Evolutionary conservation across 2,329 filamentous ascomycete genomes (phyloP), one percentile per base, ranked within the genome.

Genomic region (Phoma sp.): DNA sequence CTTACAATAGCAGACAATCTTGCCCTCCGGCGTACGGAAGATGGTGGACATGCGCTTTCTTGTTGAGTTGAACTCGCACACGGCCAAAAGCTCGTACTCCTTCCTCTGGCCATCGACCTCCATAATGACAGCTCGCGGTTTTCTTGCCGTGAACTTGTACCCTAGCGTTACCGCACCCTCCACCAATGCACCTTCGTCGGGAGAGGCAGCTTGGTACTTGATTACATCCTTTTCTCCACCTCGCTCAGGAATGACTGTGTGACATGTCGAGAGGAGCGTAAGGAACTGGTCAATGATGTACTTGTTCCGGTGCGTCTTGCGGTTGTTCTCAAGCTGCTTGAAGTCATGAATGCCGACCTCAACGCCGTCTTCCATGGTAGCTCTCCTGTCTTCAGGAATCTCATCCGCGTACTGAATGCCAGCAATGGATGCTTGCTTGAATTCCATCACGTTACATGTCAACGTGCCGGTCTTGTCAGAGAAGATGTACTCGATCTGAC

Each of bases 361-460:
- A 13, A 86, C 81, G 8, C 88, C 90, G 68, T 96, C 92, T 63
- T 91, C 85, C n/a, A 87, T 81, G 1, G 88, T 89, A 0, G 92
- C 89, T 66, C 91, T 85, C 53, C 92, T 87, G 72, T 99, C 95
- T 75, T 99, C 95, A 0, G 95, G 89, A 1, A 98, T 87, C 38
- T 94, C 91, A 49, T 95, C 92, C 12, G 91, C 90, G 71, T 99
- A 99, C 77, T 96, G 94, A 48, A 98, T 88, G 24, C 95, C 95
- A 24, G 87, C 91, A 70, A 99, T 98, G 0, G 90, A 90, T 69
- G 91, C 96, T 76, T 98, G 92, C 73, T 92, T 92, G 76, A 98
- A 99, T 75, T 98, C 94, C 95, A 99, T 98, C 83, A 92, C 88
- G 72, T 98, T 98, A 78, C 93, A 96, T n/a, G 94, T 98, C 69